A percentile compares a stretch with the other conserved stretches of the same genome.
Evolutionary conservation across 2,329 filamentous ascomycete species (phyloP).

Genomic region (Penicillium hordei): DNA sequence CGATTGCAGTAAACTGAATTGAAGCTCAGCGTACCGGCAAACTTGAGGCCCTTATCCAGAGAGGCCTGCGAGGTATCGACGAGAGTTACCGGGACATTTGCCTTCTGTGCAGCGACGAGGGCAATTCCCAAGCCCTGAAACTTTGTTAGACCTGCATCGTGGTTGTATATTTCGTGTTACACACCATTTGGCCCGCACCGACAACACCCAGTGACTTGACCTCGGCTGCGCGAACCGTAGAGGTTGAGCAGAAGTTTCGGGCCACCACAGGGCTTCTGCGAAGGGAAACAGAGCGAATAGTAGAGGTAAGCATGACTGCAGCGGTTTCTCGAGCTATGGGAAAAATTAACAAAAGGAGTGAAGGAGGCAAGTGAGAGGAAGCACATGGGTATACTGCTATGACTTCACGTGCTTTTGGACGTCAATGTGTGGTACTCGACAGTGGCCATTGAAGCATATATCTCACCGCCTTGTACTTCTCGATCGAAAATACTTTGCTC

Average conservation of each 20-base stretch:
- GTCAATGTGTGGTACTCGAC: constrained; percentile 3
- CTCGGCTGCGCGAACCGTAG: constrained; percentile 63
- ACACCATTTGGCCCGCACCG: constrained; percentile 93
- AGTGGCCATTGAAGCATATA: neutral
- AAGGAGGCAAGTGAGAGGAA: neutral
- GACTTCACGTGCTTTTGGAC: constrained; percentile 25
- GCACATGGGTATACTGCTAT: constrained; percentile 1
- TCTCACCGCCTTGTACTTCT: neutral
- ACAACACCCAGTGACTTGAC: constrained; percentile 89
- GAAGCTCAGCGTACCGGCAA: constrained; percentile 64
- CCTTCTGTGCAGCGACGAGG: constrained; percentile 83
- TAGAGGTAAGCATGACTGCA: constrained; percentile 38
- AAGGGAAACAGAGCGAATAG: constrained; percentile 27
- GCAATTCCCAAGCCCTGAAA: constrained; percentile 88
- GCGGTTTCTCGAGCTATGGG: neutral
- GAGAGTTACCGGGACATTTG: constrained; percentile 78
- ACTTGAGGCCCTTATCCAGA: constrained; percentile 83
- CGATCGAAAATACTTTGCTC: neutral
- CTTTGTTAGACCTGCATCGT: constrained; percentile 21
- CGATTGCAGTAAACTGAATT: neutral
- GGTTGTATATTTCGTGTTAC: constrained; percentile 23
- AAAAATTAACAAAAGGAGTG: constrained; percentile 1
- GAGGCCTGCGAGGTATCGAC: constrained; percentile 82
- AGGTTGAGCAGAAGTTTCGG: constrained; percentile 69
- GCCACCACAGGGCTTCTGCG: constrained; percentile 38